Base-by-base conservation (phyloP, 2,329 filamentous ascomycete genomes). In the Cordyceps tenuipes region DNA sequence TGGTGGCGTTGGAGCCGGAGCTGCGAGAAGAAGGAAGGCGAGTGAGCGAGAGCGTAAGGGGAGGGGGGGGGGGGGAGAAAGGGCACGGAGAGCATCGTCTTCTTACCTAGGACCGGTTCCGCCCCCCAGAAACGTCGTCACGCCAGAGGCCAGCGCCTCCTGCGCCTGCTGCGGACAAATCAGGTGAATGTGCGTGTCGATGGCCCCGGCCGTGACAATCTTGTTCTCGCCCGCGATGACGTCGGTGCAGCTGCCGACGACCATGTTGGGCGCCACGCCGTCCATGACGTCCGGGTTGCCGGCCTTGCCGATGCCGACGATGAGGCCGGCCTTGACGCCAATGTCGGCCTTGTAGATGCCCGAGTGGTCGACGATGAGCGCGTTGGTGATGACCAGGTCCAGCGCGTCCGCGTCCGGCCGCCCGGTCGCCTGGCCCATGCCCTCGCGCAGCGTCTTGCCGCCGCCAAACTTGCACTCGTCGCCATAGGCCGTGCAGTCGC, bases 281-380 rank as follows among this genome's bases (percentile, higher is more conserved):
- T 94, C 88, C 93, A 97, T 97, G 51, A 96, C 85, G 73, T 97
- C 93, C n/a, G 93, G 93, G 68, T 97, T 97, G 21, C 93, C 93
- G 17, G 93, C 91, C 75, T 97, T 97, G 62, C 93, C 93, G 66
- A 97, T 93, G 0, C 85, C 93, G 31, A 87, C 86, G 68, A 97
- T 97, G 44, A 88, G 71, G 2, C 93, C 92, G 66, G 91, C 75
- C 73, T 95, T 96, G 72, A 97, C 86, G 31, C 93, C 93, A 70
- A 97, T 96, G 72, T 97, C 93, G 6, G 92, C 93, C 76, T 97
- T 97, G 79, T 90, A 95, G 69, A 97, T 96, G 52, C 93, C 93
- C 1, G 83, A 88, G 82, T 88, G 95, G 75, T 97, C 93, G 21
- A 97, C 81, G 43, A 97, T 87, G 64, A 97, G 76, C 5, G 92